Evolutionary conservation across 202 grass and related monocot genomes (phyloP), one percentile per base, ranked within the genome.

Genomic region (Dendrocalamus latiflorus): DNA sequence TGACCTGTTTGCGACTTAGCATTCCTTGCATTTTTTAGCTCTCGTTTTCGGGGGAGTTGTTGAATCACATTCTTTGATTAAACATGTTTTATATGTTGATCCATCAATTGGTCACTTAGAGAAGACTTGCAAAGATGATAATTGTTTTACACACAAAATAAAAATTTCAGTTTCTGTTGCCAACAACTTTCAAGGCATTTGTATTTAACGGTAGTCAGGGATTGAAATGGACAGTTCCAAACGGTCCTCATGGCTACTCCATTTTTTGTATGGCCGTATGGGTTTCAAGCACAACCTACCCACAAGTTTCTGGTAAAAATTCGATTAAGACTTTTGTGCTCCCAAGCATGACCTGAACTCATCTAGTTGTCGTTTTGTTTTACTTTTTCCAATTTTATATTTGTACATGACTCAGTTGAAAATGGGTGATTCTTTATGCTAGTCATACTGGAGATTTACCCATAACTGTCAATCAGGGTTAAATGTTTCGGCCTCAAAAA

Each of bases 11-110:
- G 41, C 17, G 17, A n/a, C n/a, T n/a, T n/a, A n/a, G n/a, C n/a
- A n/a, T 82, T 57, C 76, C 59, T 50, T 78, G 66, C 59, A 73
- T 83, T 67, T 78, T 30, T 78, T 59, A 73, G 61, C 68, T 75
- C 79, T 87, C 68, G 9, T 87, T 82, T 87, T 83, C 80, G 57
- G n/a, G 30, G 44, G 33, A 75, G 68, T 80, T 24, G 80, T 65
- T 87, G 55, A 55, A 65, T 84, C 48, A 4, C 51, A 71, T 48
- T 67, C 79, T 68, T 36, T 75, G n/a, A 53, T 73, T 74, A 24
- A 47, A 62, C 62, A 59, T 66, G 73, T 55, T 36, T 15, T 58
- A 33, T 77, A 12, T 58, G 33, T 33, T 78, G 39, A 9, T 70
- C 22, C 54, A 81, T 78, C 17, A 54, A 30, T 22, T 72, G 22